Conservation (phyloP, 2,329 filamentous ascomycete genomes). For the Chaetothyriales sp. region DNA sequence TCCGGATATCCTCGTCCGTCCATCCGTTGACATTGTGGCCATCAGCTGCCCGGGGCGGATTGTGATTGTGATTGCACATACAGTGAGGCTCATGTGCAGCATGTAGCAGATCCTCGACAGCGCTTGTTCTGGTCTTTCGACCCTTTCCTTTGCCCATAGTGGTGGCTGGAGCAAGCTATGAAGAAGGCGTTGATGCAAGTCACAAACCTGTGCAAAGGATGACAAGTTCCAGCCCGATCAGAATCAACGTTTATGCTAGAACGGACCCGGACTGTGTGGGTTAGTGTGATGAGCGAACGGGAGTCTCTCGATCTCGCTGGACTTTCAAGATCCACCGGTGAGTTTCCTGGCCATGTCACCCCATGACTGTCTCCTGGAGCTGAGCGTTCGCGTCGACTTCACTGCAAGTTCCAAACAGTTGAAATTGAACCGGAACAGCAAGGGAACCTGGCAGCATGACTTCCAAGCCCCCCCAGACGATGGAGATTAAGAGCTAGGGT, state of each 20-base stretch:
- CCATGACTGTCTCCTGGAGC: not conserved
- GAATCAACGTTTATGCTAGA: not conserved
- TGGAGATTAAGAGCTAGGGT: not conserved
- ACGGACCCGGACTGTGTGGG: not conserved
- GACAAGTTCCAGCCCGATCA: not conserved
- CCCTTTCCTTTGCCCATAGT: slow-evolving; percentile 1
- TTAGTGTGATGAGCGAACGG: not conserved
- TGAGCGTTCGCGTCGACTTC: not conserved
- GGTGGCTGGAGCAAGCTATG: not conserved
- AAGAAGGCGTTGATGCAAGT: no score
- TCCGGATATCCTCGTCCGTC: slow-evolving; percentile 14
- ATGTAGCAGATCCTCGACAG: not conserved
- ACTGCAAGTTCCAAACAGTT: not conserved
- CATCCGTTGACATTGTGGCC: slow-evolving; percentile 15
- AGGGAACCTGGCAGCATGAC: not conserved
- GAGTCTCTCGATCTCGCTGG: not conserved
- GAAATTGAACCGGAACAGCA: not conserved
- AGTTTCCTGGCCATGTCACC: not conserved
- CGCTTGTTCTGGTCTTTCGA: not conserved
- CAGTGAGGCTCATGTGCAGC: not conserved
- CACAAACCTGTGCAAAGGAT: no score
- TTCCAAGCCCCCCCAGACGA: not conserved
- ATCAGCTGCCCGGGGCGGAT: slow-evolving; percentile 8
- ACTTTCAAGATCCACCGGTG: not conserved
- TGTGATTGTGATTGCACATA: slow-evolving; percentile 1